A percentile compares a stretch with the other conserved stretches of the same genome.
These are phyloP conservation scores for Pseudozyma pruni DNA, from an alignment of 1,284 basidiomycete species.

Conservation along the genomic window DNA sequence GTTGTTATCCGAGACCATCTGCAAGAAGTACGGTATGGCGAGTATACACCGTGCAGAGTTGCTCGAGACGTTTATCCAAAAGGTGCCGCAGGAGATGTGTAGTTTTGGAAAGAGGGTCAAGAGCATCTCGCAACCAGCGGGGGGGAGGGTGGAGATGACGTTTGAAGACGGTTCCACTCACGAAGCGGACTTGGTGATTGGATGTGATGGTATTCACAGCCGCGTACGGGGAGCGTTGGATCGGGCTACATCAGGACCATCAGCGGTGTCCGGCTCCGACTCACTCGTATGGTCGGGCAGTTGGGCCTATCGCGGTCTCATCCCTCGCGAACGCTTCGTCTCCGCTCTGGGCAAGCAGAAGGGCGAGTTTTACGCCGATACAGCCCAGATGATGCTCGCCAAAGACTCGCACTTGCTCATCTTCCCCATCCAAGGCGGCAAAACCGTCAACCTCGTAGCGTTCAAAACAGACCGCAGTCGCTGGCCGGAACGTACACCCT, in stretches of 20 bases:
- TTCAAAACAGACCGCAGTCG: constrained; percentile 71
- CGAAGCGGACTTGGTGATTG: constrained; percentile 61
- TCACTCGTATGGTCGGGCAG: constrained; percentile 57
- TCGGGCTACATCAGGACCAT: constrained; percentile 19
- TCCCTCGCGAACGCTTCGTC: constrained; percentile 54
- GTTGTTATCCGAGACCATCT: constrained; percentile 37
- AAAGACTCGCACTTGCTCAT: constrained; percentile 72
- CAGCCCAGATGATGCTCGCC: constrained; percentile 58
- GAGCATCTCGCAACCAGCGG: constrained; percentile 8
- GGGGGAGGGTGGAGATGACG: constrained; percentile 12
- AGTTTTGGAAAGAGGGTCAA: constrained; percentile 44
- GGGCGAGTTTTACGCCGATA: constrained; percentile 48
- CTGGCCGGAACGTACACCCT: constrained; percentile 66
- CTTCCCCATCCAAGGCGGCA: constrained; percentile 71
- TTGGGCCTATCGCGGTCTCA: constrained; percentile 56
- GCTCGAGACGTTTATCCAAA: constrained; percentile 40
- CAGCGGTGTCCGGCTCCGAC: constrained; percentile 29
- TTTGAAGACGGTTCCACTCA: constrained; percentile 41
- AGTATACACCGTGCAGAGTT: constrained; percentile 50
- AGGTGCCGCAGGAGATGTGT: constrained; percentile 26
- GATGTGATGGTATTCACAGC: constrained; percentile 65
- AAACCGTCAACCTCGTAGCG: constrained; percentile 73
- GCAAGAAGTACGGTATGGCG: constrained; percentile 45
- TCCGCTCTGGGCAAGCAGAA: constrained; percentile 40
- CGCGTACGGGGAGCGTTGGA: constrained; percentile 51